Evolutionary conservation across 768 basidiomycete genomes (phyloP), one percentile per base, ranked within the genome.

Genomic region (Infundibulicybe gibba): DNA sequence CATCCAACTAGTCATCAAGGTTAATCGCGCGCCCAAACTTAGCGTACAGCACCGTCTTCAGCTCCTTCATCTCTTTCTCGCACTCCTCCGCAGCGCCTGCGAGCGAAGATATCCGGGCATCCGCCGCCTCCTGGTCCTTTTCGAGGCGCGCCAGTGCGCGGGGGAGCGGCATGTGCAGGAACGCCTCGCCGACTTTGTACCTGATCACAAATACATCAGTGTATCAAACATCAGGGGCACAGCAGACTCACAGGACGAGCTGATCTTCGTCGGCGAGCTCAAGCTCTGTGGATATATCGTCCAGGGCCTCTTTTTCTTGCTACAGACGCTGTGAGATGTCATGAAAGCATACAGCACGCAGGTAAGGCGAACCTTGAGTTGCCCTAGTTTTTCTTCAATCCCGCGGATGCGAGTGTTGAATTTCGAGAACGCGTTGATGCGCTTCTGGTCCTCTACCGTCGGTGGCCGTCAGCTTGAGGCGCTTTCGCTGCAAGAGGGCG

Each of bases 1-100:
- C 3, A 3, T 3, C 25, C 8, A 4, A 40, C 57, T 64, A 87
- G 60, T 89, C 90, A 62, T 95, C 93, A 40, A 97, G 78, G 64
- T 97, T 97, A 66, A 95, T 95, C 33, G 93, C 87, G 35, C 77
- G 81, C 15, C 94, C 94, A 61, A 97, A 97, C 66, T 94, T 94
- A 20, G 89, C 90, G 59, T 97, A 97, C 45, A 94, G 61, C 0
- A 72, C 60, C 35, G 87, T 76, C 61, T 94, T 94, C 38, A 93
- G 79, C 43, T 78, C 78, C 59, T 87, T 86, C 90, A 93, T 91
- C 56, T 81, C 70, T 30, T 64, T 72, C 55, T 90, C 85, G 60
- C 84, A 88, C 15, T 82, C 75, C 43, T 83, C 80, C 14, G 80
- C 79, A 32, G 74, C 71, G 8, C 60, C 60, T 6, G 77, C 62